Evolutionary conservation across 768 basidiomycete species (phyloP).

Genomic region (Pisolithus microcarpus): DNA sequence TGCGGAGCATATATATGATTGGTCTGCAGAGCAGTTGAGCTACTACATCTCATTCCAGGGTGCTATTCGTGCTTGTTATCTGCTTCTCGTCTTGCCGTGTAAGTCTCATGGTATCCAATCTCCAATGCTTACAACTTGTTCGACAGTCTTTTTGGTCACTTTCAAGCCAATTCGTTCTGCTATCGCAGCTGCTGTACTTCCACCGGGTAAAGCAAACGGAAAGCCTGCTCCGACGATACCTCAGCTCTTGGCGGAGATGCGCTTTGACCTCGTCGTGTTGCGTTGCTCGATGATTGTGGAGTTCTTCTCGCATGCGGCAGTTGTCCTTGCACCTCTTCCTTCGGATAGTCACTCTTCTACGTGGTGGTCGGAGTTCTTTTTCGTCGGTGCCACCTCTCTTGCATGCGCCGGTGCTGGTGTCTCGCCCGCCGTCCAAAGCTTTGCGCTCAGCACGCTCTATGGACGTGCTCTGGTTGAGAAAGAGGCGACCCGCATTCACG

Average conservation of each 20-base stretch:
- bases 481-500: constrained; percentile 27
- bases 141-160: constrained; percentile 49
- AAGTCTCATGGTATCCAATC: constrained; percentile 22
- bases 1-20: constrained; percentile 62
- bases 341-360: constrained; percentile 19
- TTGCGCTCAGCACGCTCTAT: constrained; percentile 62
- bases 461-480: constrained; percentile 19
- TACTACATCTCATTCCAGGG: constrained; percentile 72
- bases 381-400: constrained; percentile 53
- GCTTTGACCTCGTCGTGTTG: constrained; percentile 63
- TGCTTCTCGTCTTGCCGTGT: constrained; percentile 66
- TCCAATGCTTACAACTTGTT: constrained; percentile 25
- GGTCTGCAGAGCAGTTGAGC: constrained; percentile 63
- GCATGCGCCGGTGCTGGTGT: constrained; percentile 63
- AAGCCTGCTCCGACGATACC: constrained; percentile 41
- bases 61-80: constrained; percentile 53
- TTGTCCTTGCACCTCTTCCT: constrained; percentile 46
- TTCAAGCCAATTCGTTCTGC: constrained; percentile 43
- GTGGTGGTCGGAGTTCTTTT: constrained; percentile 35
- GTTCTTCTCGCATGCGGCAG: constrained; percentile 54
- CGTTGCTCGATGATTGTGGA: constrained; percentile 62
- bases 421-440: constrained; percentile 62
- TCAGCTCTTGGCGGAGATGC: constrained; percentile 52
- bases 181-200: constrained; percentile 3
- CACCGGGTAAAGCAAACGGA: constrained; percentile 29